These are phyloP conservation scores for Cymbidium sinense DNA, from an alignment of 106 monocot species.

Conservation along the genomic window DNA sequence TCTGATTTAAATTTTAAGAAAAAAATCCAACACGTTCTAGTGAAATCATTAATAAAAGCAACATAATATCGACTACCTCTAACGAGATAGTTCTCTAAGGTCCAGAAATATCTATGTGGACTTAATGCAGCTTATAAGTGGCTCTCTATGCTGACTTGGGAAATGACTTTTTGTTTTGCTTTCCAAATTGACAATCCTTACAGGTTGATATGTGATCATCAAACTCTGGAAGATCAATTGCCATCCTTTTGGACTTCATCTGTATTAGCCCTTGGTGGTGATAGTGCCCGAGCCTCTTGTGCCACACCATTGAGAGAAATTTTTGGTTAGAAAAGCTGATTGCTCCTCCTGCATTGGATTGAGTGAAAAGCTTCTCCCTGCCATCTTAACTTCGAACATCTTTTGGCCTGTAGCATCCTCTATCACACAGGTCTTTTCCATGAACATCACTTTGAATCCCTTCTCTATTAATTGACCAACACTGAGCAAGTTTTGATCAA, in stretches of 20 bases:
- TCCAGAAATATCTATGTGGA: not conserved
- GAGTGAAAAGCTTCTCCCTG: not conserved
- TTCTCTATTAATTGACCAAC: not conserved
- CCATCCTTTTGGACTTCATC: not conserved
- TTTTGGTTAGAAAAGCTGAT: conserved; percentile 7
- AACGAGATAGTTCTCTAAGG: not conserved
- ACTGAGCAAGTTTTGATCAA: not conserved
- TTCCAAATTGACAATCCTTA: conserved; percentile 6
- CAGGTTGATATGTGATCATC: not conserved
- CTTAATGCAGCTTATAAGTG: not conserved
- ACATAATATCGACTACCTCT: conserved; percentile 1
- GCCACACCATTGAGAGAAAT: not conserved
- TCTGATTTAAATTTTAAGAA: conserved; percentile 11
- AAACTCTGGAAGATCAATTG: not conserved
- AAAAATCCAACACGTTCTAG: not conserved
- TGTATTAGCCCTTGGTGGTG: not conserved
- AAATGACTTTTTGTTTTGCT: not conserved
- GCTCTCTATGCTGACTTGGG: not conserved
- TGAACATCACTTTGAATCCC: not conserved
- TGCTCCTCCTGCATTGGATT: conserved; percentile 8
- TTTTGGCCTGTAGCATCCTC: not conserved
- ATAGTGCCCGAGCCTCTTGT: not conserved
- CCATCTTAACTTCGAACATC: not conserved
- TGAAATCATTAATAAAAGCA: conserved; percentile 7
- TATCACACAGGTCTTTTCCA: not conserved